Conservation (phyloP, 2,329 filamentous ascomycete species). For the Phoma sp. region DNA sequence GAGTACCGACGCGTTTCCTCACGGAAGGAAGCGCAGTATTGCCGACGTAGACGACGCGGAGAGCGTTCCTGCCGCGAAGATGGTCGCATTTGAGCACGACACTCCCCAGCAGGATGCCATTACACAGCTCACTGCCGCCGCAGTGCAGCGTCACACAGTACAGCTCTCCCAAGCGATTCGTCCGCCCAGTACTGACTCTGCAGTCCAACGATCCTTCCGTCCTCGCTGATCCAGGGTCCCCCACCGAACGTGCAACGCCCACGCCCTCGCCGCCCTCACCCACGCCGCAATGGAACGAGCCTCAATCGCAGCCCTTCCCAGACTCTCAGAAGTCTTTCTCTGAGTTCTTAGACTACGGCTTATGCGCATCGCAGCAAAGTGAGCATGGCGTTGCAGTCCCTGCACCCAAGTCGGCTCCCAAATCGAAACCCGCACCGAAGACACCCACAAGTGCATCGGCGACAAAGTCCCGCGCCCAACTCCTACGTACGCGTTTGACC, state of each 20-base stretch:
- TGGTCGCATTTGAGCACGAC: conserved; percentile 33
- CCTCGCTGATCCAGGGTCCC: conserved; percentile 37
- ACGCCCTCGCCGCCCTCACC: conserved; percentile 20
- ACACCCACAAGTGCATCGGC: conserved; percentile 16
- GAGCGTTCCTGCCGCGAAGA: conserved; percentile 32
- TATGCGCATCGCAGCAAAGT: conserved; percentile 49
- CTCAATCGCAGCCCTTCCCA: conserved; percentile 26
- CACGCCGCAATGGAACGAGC: conserved; percentile 30
- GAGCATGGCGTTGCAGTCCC: conserved; percentile 22
- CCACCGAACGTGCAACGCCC: conserved; percentile 45
- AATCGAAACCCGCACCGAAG: neutral
- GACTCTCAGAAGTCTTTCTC: conserved; percentile 52
- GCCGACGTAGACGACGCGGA: conserved; percentile 44
- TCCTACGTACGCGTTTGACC: conserved; percentile 70
- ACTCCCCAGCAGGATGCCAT: conserved; percentile 17
- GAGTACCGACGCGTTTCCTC: conserved; percentile 19
- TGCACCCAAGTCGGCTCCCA: conserved; percentile 5
- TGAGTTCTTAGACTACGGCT: conserved; percentile 55
- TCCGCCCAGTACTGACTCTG: conserved; percentile 27
- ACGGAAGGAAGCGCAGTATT: conserved; percentile 45
- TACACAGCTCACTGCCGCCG: conserved; percentile 31
- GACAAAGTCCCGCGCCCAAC: conserved; percentile 63
- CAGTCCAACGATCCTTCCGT: conserved; percentile 37
- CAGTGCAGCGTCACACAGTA: conserved; percentile 39
- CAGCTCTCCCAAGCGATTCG: conserved; percentile 7